Percentiles rank a stretch among this genome's conserved stretches.
These are phyloP conservation scores for Monosporascus cannonballus DNA, from an alignment of 2,329 filamentous ascomycete genomes.

Conservation along the genomic window DNA sequence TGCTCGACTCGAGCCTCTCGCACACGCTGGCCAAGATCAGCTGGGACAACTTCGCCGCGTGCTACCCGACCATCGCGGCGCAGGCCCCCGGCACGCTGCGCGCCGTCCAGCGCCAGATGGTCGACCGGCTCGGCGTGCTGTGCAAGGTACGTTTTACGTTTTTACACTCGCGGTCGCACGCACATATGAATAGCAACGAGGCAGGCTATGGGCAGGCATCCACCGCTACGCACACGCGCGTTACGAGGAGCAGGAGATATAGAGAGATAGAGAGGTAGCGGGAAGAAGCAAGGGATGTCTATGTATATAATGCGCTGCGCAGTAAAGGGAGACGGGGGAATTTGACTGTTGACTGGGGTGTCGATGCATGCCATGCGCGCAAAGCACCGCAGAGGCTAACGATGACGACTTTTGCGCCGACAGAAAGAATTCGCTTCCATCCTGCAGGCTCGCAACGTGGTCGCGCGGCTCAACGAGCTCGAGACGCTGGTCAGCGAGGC, in stretches of 20 bases:
- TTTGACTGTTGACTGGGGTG: no score
- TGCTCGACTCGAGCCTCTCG: slow-evolving; percentile 46
- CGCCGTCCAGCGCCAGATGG: slow-evolving; percentile 53
- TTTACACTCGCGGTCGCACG: no score
- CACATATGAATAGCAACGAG: no score
- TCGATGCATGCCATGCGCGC: no score
- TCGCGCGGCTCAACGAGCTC: slow-evolving; percentile 53
- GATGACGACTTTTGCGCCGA: neutral
- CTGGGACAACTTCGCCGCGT: slow-evolving; percentile 52
- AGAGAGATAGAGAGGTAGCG: no score
- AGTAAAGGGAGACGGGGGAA: no score
- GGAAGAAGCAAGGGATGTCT: no score
- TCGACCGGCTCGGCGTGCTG: slow-evolving; percentile 46
- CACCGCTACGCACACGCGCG: no score
- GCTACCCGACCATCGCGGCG: slow-evolving; percentile 54
- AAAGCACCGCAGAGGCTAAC: neutral
- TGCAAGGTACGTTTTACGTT: slow-evolving; percentile 37
- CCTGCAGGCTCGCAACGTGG: slow-evolving; percentile 43
- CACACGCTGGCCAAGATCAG: slow-evolving; percentile 50
- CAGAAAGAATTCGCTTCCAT: slow-evolving; percentile 54
- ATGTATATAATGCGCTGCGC: no score
- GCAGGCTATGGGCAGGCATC: no score
- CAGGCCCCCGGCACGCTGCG: slow-evolving; percentile 44
- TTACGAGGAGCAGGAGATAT: no score
- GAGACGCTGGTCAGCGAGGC: slow-evolving; percentile 51